A percentile compares a stretch with the other conserved stretches of the same genome.
Evolutionary conservation across 2,329 filamentous ascomycete species (phyloP).

Genomic region (Nothopassalora personata): DNA sequence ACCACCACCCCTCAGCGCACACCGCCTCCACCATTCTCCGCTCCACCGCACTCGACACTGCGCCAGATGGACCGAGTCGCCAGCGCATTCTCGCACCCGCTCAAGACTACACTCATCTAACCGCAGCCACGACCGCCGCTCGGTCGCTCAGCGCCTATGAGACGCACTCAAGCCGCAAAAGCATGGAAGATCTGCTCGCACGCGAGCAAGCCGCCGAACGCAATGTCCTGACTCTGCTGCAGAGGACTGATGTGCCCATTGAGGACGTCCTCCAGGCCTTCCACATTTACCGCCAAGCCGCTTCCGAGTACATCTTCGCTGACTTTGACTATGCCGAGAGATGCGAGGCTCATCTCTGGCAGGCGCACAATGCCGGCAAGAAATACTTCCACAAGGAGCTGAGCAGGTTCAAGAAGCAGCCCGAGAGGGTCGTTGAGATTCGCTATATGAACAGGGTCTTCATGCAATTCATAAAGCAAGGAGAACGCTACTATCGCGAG

Average conservation of each 20-base stretch:
- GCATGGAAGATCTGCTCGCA: constrained; percentile 31
- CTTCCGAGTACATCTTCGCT: constrained; percentile 65
- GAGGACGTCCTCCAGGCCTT: constrained; percentile 23
- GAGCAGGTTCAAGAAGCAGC: constrained; percentile 45
- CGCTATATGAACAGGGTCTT: constrained; percentile 80
- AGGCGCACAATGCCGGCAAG: constrained; percentile 71
- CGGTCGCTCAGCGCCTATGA: constrained; percentile 23
- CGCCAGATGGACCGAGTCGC: constrained; percentile 55
- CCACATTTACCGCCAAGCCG: constrained; percentile 58
- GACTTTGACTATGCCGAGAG: constrained; percentile 63
- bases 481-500: constrained; percentile 81
- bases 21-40: background rate
- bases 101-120: constrained; percentile 5
- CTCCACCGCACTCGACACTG: constrained; percentile 18
- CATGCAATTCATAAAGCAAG: constrained; percentile 76
- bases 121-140: constrained; percentile 12
- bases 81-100: constrained; percentile 13
- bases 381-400: constrained; percentile 68
- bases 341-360: constrained; percentile 71
- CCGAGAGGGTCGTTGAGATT: constrained; percentile 55
- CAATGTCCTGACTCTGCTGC: constrained; percentile 26
- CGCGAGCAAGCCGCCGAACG: constrained; percentile 27
- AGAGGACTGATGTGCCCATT: constrained; percentile 21
- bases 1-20: constrained; percentile 10
- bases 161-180: constrained; percentile 20